phyloP scores from a whole-genome alignment of 352 stramenopile species.

The Globisporangium nagaii region DNA sequence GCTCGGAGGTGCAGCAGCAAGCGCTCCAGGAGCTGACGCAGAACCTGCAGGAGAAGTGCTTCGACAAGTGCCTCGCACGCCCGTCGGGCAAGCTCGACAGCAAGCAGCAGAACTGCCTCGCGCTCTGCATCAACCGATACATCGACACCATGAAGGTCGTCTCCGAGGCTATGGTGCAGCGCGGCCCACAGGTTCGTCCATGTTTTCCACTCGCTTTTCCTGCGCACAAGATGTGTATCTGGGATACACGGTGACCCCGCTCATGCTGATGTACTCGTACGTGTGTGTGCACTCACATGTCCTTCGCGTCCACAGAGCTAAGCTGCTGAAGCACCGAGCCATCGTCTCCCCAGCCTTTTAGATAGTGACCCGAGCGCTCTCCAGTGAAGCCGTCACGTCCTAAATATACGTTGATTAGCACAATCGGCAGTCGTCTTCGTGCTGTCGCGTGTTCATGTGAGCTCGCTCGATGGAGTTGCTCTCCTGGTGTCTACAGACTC shows the following conservation, averaged over 20 bases:
- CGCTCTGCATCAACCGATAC: constrained; percentile 87
- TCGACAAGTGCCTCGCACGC: constrained; percentile 86
- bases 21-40: constrained; percentile 82
- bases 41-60: constrained; percentile 88
- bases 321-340: not conserved
- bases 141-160: constrained; percentile 90
- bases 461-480: no score
- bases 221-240: not conserved
- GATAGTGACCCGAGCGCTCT: constrained; percentile 1
- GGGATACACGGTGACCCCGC: no score
- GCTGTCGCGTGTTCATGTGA: no score
- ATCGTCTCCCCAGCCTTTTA: constrained; percentile 2
- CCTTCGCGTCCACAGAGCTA: no score
- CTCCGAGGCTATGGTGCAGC: constrained; percentile 75
- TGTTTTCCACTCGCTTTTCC: not conserved
- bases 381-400: constrained; percentile 1
- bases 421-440: not conserved
- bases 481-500: no score
- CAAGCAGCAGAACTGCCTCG: constrained; percentile 90
- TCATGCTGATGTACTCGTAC: not conserved
- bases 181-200: constrained; percentile 43
- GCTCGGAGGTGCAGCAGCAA: constrained; percentile 79
- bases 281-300: not conserved
- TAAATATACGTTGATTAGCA: constrained; percentile 7
- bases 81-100: constrained; percentile 79